phyloP scores from a whole-genome alignment of 257 asterid species.

The Solanum appendiculatum region DNA sequence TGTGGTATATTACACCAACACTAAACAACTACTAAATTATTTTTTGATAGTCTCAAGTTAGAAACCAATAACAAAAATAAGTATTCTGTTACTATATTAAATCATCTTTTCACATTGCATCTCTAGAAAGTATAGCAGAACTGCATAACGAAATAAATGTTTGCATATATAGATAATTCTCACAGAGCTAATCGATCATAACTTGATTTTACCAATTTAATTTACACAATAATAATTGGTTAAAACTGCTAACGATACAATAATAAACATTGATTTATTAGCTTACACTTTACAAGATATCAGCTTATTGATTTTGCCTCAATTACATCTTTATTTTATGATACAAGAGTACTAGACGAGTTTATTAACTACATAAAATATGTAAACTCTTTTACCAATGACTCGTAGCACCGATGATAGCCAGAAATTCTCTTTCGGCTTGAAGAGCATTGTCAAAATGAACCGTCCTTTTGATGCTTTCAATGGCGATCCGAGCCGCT shows the following conservation, averaged over 20 bases:
- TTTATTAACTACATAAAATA: neutral
- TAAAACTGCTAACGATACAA: neutral
- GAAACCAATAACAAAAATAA: too few relatives aligned
- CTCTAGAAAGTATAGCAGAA: too few relatives aligned
- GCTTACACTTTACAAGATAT: neutral
- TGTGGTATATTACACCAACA: too few relatives aligned
- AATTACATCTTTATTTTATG: neutral
- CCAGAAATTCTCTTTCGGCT: neutral
- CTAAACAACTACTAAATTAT: too few relatives aligned
- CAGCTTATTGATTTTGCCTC: neutral
- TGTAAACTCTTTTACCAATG: neutral
- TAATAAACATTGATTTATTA: neutral
- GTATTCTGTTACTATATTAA: too few relatives aligned
- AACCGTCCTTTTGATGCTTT: neutral
- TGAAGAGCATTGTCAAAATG: neutral
- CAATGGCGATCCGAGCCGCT: neutral
- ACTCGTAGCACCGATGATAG: neutral
- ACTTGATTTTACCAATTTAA: too few relatives aligned
- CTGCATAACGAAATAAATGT: too few relatives aligned
- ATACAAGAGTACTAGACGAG: neutral
- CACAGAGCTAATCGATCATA: too few relatives aligned
- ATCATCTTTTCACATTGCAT: too few relatives aligned
- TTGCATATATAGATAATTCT: too few relatives aligned
- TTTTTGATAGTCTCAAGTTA: too few relatives aligned
- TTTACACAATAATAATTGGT: too few relatives aligned